phyloP scores from a whole-genome alignment of 257 asterid genomes.

The Paulownia fortunei region DNA sequence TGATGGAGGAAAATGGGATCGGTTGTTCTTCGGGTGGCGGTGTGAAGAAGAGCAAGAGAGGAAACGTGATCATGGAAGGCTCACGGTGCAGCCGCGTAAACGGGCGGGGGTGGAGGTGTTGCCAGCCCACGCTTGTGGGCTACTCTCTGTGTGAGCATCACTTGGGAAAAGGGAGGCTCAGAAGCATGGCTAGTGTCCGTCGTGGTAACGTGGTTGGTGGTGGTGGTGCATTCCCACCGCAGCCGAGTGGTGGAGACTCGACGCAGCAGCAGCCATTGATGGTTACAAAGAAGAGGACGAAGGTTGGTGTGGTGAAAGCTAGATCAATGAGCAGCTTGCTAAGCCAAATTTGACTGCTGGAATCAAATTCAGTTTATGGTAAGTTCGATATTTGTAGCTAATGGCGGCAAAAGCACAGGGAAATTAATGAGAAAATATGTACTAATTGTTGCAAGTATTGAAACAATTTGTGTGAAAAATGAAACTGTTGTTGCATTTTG shows the following conservation, averaged over 20 bases:
- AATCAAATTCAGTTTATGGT: too few species aligned
- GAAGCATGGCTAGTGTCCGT: constrained; percentile 44
- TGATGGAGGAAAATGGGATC: neutral
- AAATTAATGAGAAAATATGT: too few species aligned
- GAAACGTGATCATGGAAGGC: constrained; percentile 65
- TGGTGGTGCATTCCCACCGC: neutral
- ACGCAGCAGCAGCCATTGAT: neutral
- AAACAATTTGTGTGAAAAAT: too few species aligned
- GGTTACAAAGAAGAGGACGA: constrained; percentile 52
- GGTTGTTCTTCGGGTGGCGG: neutral
- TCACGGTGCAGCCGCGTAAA: constrained; percentile 84
- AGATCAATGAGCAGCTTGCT: constrained; percentile 72
- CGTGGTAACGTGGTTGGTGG: constrained; percentile 6
- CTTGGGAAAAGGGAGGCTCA: constrained; percentile 72
- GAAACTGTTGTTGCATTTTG: too few species aligned
- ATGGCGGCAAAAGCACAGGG: neutral
- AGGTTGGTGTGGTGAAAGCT: constrained; percentile 66
- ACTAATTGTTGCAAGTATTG: too few species aligned
- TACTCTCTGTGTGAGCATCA: constrained; percentile 81
- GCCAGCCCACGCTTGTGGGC: constrained; percentile 75
- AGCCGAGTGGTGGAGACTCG: neutral
- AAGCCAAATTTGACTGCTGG: constrained; percentile 51
- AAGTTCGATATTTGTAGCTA: neutral
- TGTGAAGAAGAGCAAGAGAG: constrained; percentile 53
- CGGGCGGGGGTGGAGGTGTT: constrained; percentile 88